Percentiles rank a stretch among this genome's conserved stretches.
Evolutionary conservation across 164 flowering plant genomes (phyloP).

Genomic region (Vitis rotundifolia): DNA sequence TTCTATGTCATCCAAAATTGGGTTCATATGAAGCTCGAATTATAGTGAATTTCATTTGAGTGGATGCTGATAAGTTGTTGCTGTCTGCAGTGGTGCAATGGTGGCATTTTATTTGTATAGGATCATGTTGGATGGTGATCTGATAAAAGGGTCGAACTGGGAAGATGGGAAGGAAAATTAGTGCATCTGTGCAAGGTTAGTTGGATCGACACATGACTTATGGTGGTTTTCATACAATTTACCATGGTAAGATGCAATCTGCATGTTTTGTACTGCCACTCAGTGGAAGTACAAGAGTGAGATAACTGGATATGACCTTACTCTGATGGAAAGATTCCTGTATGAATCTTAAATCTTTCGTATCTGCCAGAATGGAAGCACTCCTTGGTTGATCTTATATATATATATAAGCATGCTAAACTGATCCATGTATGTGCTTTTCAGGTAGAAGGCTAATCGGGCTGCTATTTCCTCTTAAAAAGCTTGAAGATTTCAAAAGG

Average conservation of each 20-base stretch:
- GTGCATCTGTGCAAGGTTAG: slow-evolving; percentile 26
- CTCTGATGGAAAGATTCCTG: too few relatives aligned
- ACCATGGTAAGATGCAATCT: too few relatives aligned
- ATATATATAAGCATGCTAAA: too few relatives aligned
- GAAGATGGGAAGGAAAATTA: slow-evolving; percentile 36
- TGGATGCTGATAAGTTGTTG: background rate
- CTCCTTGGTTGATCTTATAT: too few relatives aligned
- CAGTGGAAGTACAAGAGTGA: too few relatives aligned
- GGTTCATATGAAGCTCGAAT: background rate
- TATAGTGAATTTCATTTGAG: background rate
- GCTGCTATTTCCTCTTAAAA: background rate
- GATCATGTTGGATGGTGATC: slow-evolving; percentile 34
- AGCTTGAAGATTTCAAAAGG: background rate
- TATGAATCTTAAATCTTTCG: too few relatives aligned
- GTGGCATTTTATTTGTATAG: slow-evolving; percentile 56
- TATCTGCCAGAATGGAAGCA: too few relatives aligned
- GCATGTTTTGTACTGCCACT: too few relatives aligned
- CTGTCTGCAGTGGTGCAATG: slow-evolving; percentile 61
- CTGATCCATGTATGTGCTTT: too few relatives aligned
- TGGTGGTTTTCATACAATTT: too few relatives aligned
- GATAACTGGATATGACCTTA: too few relatives aligned
- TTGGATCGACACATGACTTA: background rate
- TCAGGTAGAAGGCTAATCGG: slow-evolving; percentile 2
- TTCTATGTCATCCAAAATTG: too few relatives aligned
- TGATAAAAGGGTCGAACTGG: slow-evolving; percentile 29